Evolutionary conservation across 805 yeast species (phyloP).

Genomic region (Ogataea naganishii): DNA sequence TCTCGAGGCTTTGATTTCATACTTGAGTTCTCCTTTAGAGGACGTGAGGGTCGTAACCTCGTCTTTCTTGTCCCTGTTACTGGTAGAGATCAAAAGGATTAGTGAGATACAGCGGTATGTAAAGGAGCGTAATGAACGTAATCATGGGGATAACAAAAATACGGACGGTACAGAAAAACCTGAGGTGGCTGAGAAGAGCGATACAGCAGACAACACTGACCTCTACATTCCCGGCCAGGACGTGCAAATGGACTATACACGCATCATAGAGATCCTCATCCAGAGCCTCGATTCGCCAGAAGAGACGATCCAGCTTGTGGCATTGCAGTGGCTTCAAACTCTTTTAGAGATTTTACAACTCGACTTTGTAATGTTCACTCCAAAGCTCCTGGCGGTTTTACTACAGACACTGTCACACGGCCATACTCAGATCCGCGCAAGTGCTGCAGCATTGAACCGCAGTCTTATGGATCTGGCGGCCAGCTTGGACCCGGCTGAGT

Average conservation of each 20-base stretch:
- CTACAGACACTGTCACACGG: slow-evolving; percentile 54
- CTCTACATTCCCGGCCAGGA: slow-evolving; percentile 72
- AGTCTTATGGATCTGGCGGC: slow-evolving; percentile 46
- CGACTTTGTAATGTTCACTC: slow-evolving; percentile 64
- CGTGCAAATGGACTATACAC: slow-evolving; percentile 69
- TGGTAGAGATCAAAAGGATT: slow-evolving; percentile 76
- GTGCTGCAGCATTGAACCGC: slow-evolving; percentile 48
- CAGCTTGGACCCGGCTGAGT: slow-evolving; percentile 28
- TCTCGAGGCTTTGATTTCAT: slow-evolving; percentile 72
- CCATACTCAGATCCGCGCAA: slow-evolving; percentile 38
- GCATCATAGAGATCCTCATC: slow-evolving; percentile 73
- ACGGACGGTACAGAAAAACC: slow-evolving; percentile 6
- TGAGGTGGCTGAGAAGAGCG: slow-evolving; percentile 16
- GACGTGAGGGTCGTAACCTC: slow-evolving; percentile 86
- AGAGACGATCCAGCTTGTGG: slow-evolving; percentile 69
- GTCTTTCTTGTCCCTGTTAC: slow-evolving; percentile 60
- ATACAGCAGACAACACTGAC: slow-evolving; percentile 19
- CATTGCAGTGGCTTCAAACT: slow-evolving; percentile 74
- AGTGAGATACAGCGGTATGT: slow-evolving; percentile 55
- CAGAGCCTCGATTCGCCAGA: slow-evolving; percentile 69
- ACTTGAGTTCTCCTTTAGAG: slow-evolving; percentile 71
- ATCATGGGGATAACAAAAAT: slow-evolving; percentile 5
- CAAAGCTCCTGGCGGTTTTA: slow-evolving; percentile 64
- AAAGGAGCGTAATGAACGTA: slow-evolving; percentile 20
- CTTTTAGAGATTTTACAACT: slow-evolving; percentile 66